Conservation (phyloP, 495 filamentous ascomycete species). For the Xylona heveae region DNA sequence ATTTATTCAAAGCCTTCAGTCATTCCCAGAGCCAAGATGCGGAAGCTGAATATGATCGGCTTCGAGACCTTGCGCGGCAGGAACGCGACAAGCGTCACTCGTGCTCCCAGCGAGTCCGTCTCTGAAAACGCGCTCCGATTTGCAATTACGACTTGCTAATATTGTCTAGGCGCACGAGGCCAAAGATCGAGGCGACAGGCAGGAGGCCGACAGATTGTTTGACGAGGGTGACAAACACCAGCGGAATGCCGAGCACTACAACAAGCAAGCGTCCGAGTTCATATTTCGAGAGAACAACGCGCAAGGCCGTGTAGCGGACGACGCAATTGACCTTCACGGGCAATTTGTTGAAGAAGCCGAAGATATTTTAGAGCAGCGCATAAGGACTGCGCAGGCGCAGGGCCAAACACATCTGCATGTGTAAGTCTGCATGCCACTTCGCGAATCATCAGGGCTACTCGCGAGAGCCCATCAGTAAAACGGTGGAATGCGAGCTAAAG, state of each 20-base stretch:
- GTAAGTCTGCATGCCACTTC: slow-evolving; percentile 14
- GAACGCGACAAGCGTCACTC: slow-evolving; percentile 53
- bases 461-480: neutral
- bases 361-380: slow-evolving; percentile 64
- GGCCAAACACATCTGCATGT: slow-evolving; percentile 64
- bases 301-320: slow-evolving; percentile 38
- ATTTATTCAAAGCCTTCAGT: slow-evolving; percentile 47
- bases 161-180: slow-evolving; percentile 45
- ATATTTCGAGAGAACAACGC: slow-evolving; percentile 93
- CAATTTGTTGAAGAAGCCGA: slow-evolving; percentile 89
- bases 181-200: slow-evolving; percentile 62
- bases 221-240: slow-evolving; percentile 73
- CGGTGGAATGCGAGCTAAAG: neutral
- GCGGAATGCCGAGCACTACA: slow-evolving; percentile 57
- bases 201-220: slow-evolving; percentile 53
- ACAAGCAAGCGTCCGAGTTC: slow-evolving; percentile 72
- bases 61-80: slow-evolving; percentile 60
- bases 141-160: neutral
- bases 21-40: slow-evolving; percentile 39
- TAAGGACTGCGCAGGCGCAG: slow-evolving; percentile 44
- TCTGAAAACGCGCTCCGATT: neutral
- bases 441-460: neutral
- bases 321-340: slow-evolving; percentile 87
- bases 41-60: slow-evolving; percentile 80
- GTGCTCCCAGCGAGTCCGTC: slow-evolving; percentile 50